phyloP scores from a whole-genome alignment of 345 rosid species.

The Corchorus olitorius region DNA sequence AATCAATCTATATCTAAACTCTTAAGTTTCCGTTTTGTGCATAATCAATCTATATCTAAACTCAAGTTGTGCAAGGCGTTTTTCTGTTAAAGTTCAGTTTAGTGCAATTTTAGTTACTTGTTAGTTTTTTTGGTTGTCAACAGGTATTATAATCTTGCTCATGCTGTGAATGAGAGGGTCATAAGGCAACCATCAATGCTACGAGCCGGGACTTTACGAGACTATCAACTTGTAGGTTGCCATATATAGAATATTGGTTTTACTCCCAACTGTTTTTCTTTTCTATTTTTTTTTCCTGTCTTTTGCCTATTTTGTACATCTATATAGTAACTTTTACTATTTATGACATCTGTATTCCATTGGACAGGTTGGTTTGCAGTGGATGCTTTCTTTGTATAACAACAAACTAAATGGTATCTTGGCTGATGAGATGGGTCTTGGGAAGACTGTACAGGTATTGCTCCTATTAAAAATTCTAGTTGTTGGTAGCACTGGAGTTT shows the following conservation, averaged over 20 bases:
- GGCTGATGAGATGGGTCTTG: conserved; percentile 99
- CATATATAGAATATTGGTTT: conserved; percentile 17
- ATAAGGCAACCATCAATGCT: conserved; percentile 93
- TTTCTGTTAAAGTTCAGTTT: not conserved
- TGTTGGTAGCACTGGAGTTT: conserved; percentile 8
- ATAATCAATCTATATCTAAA: not conserved
- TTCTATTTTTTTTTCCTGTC: conserved; percentile 9
- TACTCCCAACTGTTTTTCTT: conserved; percentile 10
- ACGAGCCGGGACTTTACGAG: conserved; percentile 91
- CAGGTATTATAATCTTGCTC: conserved; percentile 97
- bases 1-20: not conserved
- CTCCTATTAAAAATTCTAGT: not conserved
- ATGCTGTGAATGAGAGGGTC: conserved; percentile 96
- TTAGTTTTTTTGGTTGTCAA: conserved; percentile 16
- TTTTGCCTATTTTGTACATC: not conserved
- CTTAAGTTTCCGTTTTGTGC: conserved; percentile 4
- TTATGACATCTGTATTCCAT: conserved; percentile 19
- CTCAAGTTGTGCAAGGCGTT: not conserved
- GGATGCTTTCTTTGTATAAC: conserved; percentile 99
- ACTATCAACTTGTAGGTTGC: conserved; percentile 95
- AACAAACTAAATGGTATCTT: conserved; percentile 97
- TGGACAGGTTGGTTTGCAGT: conserved; percentile 93
- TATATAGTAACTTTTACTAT: conserved; percentile 18
- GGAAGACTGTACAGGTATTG: conserved; percentile 97
- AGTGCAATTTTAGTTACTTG: conserved; percentile 16